Evolutionary conservation across 2,329 filamentous ascomycete genomes (phyloP), one percentile per base, ranked within the genome.

Genomic region (Talaromyces amestolkiae): DNA sequence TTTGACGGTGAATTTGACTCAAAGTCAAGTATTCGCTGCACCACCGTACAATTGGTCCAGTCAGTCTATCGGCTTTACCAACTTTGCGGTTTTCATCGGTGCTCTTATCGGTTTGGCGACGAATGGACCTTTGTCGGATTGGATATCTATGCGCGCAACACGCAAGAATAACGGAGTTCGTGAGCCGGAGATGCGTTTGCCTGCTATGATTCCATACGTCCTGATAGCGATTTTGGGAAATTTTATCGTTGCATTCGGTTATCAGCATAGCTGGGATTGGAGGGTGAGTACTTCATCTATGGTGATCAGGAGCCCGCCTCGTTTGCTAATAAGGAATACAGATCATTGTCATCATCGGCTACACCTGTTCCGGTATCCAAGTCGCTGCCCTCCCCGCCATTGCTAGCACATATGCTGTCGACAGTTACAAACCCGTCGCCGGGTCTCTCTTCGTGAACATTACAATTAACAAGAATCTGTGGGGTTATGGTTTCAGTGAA

Each of bases 381-480:
- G 86, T 88, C 17, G 82, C 86, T 2, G 86, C 85, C 0, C 74
- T 89, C 13, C 87, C 87, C 0, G 82, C 83, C 13, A 89, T 89
- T 65, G 81, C 79, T 4, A 86, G 70, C 54, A 78, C 76, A 79
- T 89, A 89, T 70, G 85, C 86, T 0, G 83, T 89, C 17, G 87
- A 89, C 72, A 84, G 81, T 64, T 89, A 89, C 74, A 89, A 89
- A 75, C 85, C 86, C 0, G 83, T 88, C 2, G 82, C 86, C 0
- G 86, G 86, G 3, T 82, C 80, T 2, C 76, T 89, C 58, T 86
- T 89, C 72, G 86, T 88, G 0, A 79, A 82, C 8, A 84, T 87
- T 68, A 61, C 59, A 37, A 53, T 61, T 22, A 54, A 65, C 27
- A 61, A 53, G 37, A 61, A 61, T n/a, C 35, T 61, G 22, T 51